Conservation (phyloP, 441 rosid genomes). For the Cnidoscolus chayamansa region DNA sequence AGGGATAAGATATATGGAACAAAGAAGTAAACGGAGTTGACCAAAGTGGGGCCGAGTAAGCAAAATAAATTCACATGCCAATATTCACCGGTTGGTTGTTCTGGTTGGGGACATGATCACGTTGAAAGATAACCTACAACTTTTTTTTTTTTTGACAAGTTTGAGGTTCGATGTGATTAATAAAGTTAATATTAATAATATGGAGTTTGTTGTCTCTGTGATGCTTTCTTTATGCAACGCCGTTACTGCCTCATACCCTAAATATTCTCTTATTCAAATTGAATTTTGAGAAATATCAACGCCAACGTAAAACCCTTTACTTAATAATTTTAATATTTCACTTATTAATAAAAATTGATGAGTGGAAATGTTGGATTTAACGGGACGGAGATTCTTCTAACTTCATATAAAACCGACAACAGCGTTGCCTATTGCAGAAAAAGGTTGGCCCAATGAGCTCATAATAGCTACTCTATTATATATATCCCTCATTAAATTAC, state of each 20-base stretch:
- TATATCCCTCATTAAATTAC: too few relatives aligned
- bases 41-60: slow-evolving; percentile 12
- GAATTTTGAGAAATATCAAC: too few relatives aligned
- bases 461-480: too few relatives aligned
- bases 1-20: not conserved
- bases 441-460: too few relatives aligned
- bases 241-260: not conserved
- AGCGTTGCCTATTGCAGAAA: too few relatives aligned
- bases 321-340: too few relatives aligned
- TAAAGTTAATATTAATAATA: not conserved
- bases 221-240: not conserved
- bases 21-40: not conserved
- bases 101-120: not conserved
- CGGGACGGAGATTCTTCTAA: too few relatives aligned
- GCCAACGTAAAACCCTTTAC: too few relatives aligned
- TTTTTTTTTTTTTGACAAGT: slow-evolving; percentile 14
- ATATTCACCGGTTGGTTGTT: not conserved
- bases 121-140: slow-evolving; percentile 11
- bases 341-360: too few relatives aligned
- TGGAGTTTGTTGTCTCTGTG: not conserved
- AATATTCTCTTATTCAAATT: too few relatives aligned
- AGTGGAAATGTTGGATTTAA: too few relatives aligned
- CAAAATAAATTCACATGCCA: slow-evolving; percentile 7
- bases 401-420: too few relatives aligned
- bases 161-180: slow-evolving; percentile 22